phyloP scores from a whole-genome alignment of 2,329 filamentous ascomycete species.

The Xylariaceae sp. region DNA sequence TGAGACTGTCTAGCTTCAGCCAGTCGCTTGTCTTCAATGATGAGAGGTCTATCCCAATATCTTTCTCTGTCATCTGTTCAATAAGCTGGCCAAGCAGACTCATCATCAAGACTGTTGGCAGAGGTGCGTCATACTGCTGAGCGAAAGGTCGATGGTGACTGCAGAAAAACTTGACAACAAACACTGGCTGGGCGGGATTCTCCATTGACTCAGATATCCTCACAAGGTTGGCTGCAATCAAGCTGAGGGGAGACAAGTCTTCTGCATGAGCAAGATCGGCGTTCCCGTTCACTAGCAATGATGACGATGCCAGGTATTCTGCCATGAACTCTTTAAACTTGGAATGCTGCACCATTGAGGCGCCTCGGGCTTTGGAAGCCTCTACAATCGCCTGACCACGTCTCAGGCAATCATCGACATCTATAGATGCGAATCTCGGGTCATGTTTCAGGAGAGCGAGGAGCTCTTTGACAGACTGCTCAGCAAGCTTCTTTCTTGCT shows the following conservation, averaged over 20 bases:
- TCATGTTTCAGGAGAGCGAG: slow-evolving; percentile 1
- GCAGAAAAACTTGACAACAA: slow-evolving; percentile 18
- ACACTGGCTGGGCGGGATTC: slow-evolving; percentile 3
- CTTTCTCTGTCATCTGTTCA: slow-evolving; percentile 9
- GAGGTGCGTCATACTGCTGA: background rate
- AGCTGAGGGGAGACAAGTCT: slow-evolving; percentile 12
- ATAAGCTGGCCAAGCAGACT: slow-evolving; percentile 17
- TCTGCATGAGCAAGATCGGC: slow-evolving; percentile 12
- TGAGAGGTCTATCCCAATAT: slow-evolving; percentile 6
- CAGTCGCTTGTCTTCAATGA: slow-evolving; percentile 8
- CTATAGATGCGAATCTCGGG: background rate
- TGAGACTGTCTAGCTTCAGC: slow-evolving; percentile 1
- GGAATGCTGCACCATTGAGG: slow-evolving; percentile 6
- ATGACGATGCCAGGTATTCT: slow-evolving; percentile 3
- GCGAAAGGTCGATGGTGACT: slow-evolving; percentile 10
- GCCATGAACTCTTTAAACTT: slow-evolving; percentile 9
- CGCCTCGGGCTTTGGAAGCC: slow-evolving; percentile 5
- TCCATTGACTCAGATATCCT: slow-evolving; percentile 4
- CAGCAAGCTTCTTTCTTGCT: background rate
- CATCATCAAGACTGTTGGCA: slow-evolving; percentile 6
- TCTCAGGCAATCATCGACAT: slow-evolving; percentile 1
- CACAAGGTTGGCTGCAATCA: slow-evolving; percentile 12
- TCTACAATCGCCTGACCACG: slow-evolving; percentile 5
- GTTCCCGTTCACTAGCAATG: slow-evolving; percentile 12
- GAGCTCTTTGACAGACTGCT: background rate